Evolutionary conservation across 2,329 filamentous ascomycete species (phyloP), one percentile per base, ranked within the genome.

Genomic region (Cladosporium sp.): DNA sequence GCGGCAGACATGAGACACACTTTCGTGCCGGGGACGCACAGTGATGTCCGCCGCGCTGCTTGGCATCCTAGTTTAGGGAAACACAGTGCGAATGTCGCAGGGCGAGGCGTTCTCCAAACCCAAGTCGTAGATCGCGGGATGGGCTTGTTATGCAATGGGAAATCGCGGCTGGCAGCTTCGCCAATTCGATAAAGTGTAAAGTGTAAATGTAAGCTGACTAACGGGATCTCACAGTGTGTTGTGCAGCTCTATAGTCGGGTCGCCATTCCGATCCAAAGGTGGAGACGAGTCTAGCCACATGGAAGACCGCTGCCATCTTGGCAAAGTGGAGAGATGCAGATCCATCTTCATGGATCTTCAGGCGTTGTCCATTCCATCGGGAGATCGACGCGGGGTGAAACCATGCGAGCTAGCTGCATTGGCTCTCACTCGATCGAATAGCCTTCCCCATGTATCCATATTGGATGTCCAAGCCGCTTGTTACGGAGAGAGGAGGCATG

Each of bases 251-350:
- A 21, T 38, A 58, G 32, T 38, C 30, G 54, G 51, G 18, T 55
- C 26, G 51, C 51, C 51, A 32, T 18, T 32, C 51, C 54, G 54
- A 38, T 24, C 54, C 54, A 38, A 34, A 55, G 32, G 18, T 36
- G 54, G 54, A 58, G 54, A 58, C 32, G 18, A 58, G 30, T 58
- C n/a, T n/a, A 58, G 54, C 54, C 32, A 38, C 32, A 38, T 58
- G 54, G 32, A 21, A 38, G 32, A 58, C 54, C 54, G 32, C 30
- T 32, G 3, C 54, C n/a, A 58, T 58, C 54, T 58, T 58, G 54
- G 54, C 32, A 58, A 36, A 30, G 54, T 36, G 54, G 54, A 38
- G 54, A 58, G 21, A 58, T 36, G 32, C 54, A 24, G 54, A 58
- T 58, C 54, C 7, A 24, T 38, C 30, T 58, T 38, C 54, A 58